Base-by-base conservation (phyloP, 805 yeast species). In the Danielia oregonensis region DNA sequence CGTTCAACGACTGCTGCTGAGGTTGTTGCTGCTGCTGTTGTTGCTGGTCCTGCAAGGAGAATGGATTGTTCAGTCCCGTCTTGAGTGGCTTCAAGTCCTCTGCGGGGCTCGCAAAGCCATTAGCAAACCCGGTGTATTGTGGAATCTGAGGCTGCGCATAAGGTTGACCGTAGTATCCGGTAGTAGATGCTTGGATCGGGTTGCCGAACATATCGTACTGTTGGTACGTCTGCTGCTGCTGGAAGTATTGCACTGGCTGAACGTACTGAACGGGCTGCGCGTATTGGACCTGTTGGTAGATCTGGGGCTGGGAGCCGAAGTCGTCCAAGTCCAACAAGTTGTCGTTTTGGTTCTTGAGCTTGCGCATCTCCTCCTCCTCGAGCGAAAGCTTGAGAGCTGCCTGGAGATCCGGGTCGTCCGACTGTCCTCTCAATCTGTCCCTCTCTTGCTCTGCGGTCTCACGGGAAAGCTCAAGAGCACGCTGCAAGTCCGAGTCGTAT, bases 371-470 rank as follows among this genome's bases (percentile, higher is more conserved):
- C 51, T 83, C 91, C 54, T 86, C 91, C 61, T 85, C 95, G 50
- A 79, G 62, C 28, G 86, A 76, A 46, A 86, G 68, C 57, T 77
- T 75, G 40, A 84, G 66, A 1, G 94, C 94, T 29, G 78, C 74
- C 39, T 75, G 74, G 32, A 85, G 65, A 17, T 82, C 87, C 14
- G 77, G 78, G 43, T 79, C 84, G 25, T 68, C 72, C 28, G 43
- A 42, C 21, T 56, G 63, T 30, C 57, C 56, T 30, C 65, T 63
- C 48, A 79, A 68, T 43, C 81, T 69, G 34, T 68, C 70, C 42
- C 78, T 84, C 46, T 88, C 96, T 42, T 85, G 89, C 44, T 83
- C 88, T 1, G 95, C 96, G 2, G 95, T 86, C 48, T 70, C 57
- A 51, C 77, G 75, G 33, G 94, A 82, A 52, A 82, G 82, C 48